phyloP scores from a whole-genome alignment of 805 yeast species.

The Wickerhamiella slavikovae region DNA sequence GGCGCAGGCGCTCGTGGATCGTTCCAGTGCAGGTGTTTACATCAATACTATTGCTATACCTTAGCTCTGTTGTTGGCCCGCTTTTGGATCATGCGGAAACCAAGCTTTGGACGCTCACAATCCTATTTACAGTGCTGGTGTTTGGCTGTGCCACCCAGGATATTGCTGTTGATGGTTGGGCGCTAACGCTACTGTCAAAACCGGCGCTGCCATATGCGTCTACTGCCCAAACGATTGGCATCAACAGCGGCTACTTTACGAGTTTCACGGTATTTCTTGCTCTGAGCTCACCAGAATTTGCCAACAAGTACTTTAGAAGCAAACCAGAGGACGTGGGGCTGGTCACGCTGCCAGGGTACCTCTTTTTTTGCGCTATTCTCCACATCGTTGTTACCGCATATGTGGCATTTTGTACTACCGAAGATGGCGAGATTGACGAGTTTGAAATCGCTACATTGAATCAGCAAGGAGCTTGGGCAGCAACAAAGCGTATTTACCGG shows the following conservation, averaged over 20 bases:
- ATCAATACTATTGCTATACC: conserved; percentile 38
- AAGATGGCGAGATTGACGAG: conserved; percentile 31
- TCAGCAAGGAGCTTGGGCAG: conserved; percentile 1
- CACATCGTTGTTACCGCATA: conserved; percentile 47
- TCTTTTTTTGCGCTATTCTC: conserved; percentile 55
- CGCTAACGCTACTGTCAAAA: conserved; percentile 64
- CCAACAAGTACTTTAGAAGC: conserved; percentile 58
- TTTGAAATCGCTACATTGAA: conserved; percentile 3
- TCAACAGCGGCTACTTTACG: conserved; percentile 80
- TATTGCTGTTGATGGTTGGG: conserved; percentile 99
- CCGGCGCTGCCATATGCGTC: conserved; percentile 76
- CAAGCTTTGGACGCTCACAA: conserved; percentile 37
- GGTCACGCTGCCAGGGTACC: conserved; percentile 51
- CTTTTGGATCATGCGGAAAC: conserved; percentile 28
- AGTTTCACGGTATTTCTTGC: conserved; percentile 85
- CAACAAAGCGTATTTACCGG: conserved; percentile 14
- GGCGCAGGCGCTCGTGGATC: conserved; percentile 85
- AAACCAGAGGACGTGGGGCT: conserved; percentile 44
- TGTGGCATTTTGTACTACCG: conserved; percentile 41
- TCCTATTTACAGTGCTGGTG: conserved; percentile 55
- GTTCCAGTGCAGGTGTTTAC: conserved; percentile 78
- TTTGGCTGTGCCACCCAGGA: conserved; percentile 93
- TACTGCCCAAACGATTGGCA: conserved; percentile 91
- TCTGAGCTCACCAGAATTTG: conserved; percentile 78
- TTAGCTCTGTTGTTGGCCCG: conserved; percentile 39